phyloP scores from a whole-genome alignment of 176 grass and related monocot genomes.

The Oryza meyeriana region DNA sequence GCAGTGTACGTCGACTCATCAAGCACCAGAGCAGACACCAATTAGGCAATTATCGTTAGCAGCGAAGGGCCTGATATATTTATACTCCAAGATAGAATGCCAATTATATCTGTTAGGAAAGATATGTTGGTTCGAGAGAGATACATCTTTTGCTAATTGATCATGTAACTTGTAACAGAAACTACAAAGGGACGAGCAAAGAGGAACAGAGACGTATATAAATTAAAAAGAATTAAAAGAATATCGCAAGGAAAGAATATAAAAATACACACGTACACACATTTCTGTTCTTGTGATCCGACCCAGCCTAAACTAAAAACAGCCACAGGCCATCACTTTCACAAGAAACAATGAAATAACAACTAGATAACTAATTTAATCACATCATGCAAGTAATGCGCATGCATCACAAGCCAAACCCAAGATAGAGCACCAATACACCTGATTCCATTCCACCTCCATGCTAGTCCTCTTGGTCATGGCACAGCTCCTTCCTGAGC shows the following conservation, averaged over 20 bases:
- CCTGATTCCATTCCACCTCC: neutral
- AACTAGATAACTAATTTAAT: constrained; percentile 6
- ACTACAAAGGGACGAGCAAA: neutral
- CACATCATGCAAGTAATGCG: constrained; percentile 13
- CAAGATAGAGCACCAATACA: constrained; percentile 7
- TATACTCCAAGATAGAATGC: neutral
- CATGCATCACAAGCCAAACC: constrained; percentile 10
- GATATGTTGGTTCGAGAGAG: too few species aligned
- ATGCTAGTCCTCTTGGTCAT: constrained; percentile 38
- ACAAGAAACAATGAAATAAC: constrained; percentile 23
- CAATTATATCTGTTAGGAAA: too few species aligned
- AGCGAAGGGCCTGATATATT: neutral
- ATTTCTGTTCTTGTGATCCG: constrained; percentile 49
- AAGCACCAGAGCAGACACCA: neutral
- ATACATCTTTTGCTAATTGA: too few species aligned
- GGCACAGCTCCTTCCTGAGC: constrained; percentile 88
- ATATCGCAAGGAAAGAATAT: constrained; percentile 26
- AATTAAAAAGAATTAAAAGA: constrained; percentile 10
- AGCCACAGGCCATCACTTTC: constrained; percentile 39
- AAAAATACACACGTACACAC: neutral
- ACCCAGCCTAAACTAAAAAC: constrained; percentile 55
- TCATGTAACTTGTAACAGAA: too few species aligned
- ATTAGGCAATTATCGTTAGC: too few species aligned
- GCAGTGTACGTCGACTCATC: neutral
- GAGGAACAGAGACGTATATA: neutral